A percentile compares a stretch with the other conserved stretches of the same genome.
phyloP scores from a whole-genome alignment of 305 asterid species.

The Rubia peregrina region DNA sequence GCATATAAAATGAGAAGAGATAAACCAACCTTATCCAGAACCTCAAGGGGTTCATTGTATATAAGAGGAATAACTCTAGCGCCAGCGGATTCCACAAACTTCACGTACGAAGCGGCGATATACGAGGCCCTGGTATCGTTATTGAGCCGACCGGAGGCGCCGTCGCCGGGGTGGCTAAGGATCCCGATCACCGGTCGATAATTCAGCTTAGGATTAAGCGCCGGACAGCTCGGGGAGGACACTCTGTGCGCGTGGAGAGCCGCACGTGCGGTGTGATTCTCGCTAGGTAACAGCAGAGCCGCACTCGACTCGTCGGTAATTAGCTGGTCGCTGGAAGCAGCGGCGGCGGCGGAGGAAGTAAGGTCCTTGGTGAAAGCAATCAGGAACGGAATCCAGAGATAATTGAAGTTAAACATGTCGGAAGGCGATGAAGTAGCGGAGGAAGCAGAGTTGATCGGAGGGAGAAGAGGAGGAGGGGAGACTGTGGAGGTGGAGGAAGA shows the following conservation, averaged over 20 bases:
- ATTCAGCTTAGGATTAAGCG: conserved; percentile 47
- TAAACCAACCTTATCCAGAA: conserved; percentile 41
- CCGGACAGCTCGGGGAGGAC: conserved; percentile 34
- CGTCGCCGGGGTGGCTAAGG: conserved; percentile 84
- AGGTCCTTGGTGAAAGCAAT: conserved; percentile 43
- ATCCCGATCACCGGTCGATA: conserved; percentile 81
- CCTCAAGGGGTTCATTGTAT: conserved; percentile 59
- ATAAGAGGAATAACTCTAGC: conserved; percentile 93
- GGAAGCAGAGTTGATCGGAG: background rate
- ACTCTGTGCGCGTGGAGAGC: conserved; percentile 8
- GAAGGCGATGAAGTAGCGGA: conserved; percentile 27
- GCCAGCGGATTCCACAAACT: conserved; percentile 87
- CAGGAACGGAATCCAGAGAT: conserved; percentile 42
- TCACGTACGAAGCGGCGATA: conserved; percentile 90
- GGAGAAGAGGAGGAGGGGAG: conserved; percentile 1
- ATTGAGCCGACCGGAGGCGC: conserved; percentile 75
- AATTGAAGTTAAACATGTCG: conserved; percentile 34
- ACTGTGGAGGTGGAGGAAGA: conserved; percentile 9
- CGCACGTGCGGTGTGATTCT: background rate
- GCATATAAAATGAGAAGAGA: background rate
- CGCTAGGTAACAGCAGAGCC: conserved; percentile 41
- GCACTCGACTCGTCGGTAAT: conserved; percentile 2
- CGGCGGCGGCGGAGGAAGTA: conserved; percentile 26
- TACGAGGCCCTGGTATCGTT: conserved; percentile 62
- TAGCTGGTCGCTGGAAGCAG: background rate